These are phyloP conservation scores for Pythium folliculosum DNA, from an alignment of 352 stramenopile genomes.

Conservation along the genomic window DNA sequence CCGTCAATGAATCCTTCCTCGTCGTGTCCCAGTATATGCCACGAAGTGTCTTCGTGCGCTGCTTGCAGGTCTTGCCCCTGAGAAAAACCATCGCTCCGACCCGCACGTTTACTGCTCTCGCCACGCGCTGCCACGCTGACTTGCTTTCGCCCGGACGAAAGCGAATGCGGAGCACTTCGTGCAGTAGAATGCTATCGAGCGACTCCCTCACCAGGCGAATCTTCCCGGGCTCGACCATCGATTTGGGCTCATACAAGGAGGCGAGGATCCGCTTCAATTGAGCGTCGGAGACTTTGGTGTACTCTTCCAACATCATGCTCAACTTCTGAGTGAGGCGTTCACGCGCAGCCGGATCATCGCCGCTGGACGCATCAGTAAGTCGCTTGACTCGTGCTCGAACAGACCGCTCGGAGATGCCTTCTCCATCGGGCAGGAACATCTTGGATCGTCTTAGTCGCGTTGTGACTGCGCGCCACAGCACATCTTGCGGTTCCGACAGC, in stretches of 20 bases:
- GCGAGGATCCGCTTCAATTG: background rate
- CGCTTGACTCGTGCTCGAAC: background rate
- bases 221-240: background rate
- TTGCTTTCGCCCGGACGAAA: background rate
- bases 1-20: background rate
- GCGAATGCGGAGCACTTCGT: background rate
- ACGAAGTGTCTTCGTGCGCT: background rate
- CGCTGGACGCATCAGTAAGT: background rate
- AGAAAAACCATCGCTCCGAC: background rate
- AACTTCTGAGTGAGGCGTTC: background rate
- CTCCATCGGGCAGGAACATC: background rate
- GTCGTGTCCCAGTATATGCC: background rate
- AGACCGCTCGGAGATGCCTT: background rate
- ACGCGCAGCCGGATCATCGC: background rate
- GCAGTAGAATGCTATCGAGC: background rate
- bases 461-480: background rate
- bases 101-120: background rate
- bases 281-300: background rate
- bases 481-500: background rate
- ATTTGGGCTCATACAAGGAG: background rate
- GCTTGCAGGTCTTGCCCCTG: background rate
- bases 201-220: background rate
- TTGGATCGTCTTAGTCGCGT: background rate
- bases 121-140: background rate
- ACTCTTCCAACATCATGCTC: background rate